Percentiles rank a stretch among this genome's conserved stretches.
Evolutionary conservation across 495 filamentous ascomycete genomes (phyloP).

Genomic region (Staphylotrichum tortipilum): DNA sequence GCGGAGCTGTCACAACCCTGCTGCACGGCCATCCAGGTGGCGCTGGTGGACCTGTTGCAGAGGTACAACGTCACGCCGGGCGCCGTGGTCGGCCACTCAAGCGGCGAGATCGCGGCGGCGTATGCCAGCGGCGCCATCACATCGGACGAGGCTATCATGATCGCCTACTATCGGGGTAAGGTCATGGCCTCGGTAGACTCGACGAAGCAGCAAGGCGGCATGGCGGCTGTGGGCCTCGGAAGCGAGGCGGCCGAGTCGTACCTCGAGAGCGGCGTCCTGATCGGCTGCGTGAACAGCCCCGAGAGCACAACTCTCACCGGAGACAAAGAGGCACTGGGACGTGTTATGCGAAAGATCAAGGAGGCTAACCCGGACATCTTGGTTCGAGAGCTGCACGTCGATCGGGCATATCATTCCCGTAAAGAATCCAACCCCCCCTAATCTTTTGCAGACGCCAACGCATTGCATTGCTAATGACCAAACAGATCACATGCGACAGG

Average conservation of each 20-base stretch:
- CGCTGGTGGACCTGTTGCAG: conserved; percentile 40
- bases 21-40: conserved; percentile 42
- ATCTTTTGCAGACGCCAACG: too few relatives aligned
- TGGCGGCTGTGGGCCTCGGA: conserved; percentile 32
- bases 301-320: conserved; percentile 32
- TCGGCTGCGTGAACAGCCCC: conserved; percentile 39
- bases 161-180: conserved; percentile 27
- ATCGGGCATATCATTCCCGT: too few relatives aligned
- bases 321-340: conserved; percentile 24
- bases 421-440: too few relatives aligned
- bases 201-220: conserved; percentile 13
- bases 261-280: conserved; percentile 15
- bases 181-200: conserved; percentile 8
- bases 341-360: conserved; percentile 21
- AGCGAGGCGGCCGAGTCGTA: conserved; percentile 9
- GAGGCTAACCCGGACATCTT: too few relatives aligned
- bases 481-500: conserved; percentile 39
- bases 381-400: too few relatives aligned
- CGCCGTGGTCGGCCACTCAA: conserved; percentile 32
- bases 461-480: too few relatives aligned
- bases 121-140: conserved; percentile 29
- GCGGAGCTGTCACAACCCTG: too few relatives aligned
- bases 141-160: conserved; percentile 19
- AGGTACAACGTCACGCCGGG: conserved; percentile 36
- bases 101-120: conserved; percentile 36